A percentile compares a stretch with the other conserved stretches of the same genome.
Conservation (phyloP, 2,329 filamentous ascomycete species). For the Aaosphaeria pasadenensis region DNA sequence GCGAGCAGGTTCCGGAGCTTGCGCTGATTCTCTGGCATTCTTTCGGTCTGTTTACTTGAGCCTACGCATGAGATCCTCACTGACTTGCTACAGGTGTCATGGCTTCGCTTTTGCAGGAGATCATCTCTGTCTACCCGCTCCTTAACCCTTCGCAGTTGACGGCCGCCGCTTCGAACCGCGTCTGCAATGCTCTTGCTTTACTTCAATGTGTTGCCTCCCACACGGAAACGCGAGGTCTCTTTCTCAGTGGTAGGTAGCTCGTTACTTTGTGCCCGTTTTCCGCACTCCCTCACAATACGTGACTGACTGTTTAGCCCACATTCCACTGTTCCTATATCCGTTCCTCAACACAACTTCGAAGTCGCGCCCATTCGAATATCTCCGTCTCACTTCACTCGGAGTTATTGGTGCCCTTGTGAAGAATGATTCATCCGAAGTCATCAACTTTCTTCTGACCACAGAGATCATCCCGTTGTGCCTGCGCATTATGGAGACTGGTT, state of each 20-base stretch:
- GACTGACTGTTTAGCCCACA: conserved; percentile 65
- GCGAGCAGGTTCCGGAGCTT: conserved; percentile 94
- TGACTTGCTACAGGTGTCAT: conserved; percentile 69
- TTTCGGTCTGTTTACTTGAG: conserved; percentile 63
- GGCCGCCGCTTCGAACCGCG: conserved; percentile 92
- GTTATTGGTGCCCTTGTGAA: conserved; percentile 97
- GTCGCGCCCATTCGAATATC: conserved; percentile 94
- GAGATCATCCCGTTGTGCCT: conserved; percentile 98
- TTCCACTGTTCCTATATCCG: conserved; percentile 94
- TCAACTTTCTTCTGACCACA: conserved; percentile 97
- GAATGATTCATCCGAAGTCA: conserved; percentile 97
- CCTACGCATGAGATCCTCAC: no score
- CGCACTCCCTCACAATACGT: not conserved
- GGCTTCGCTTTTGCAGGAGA: conserved; percentile 95
- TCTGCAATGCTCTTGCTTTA: conserved; percentile 94
- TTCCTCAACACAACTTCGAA: conserved; percentile 99
- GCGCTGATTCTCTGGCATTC: conserved; percentile 98
- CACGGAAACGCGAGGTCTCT: conserved; percentile 90
- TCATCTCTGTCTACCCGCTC: conserved; percentile 96
- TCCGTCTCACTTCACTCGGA: conserved; percentile 90
- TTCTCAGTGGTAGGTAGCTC: conserved; percentile 72
- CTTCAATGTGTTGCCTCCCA: conserved; percentile 97
- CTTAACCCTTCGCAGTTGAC: conserved; percentile 96
- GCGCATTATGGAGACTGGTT: conserved; percentile 98
- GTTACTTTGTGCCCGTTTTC: not conserved